Evolutionary conservation across 208 protist genomes (phyloP).

Genomic region (Leishmania aethiopica): DNA sequence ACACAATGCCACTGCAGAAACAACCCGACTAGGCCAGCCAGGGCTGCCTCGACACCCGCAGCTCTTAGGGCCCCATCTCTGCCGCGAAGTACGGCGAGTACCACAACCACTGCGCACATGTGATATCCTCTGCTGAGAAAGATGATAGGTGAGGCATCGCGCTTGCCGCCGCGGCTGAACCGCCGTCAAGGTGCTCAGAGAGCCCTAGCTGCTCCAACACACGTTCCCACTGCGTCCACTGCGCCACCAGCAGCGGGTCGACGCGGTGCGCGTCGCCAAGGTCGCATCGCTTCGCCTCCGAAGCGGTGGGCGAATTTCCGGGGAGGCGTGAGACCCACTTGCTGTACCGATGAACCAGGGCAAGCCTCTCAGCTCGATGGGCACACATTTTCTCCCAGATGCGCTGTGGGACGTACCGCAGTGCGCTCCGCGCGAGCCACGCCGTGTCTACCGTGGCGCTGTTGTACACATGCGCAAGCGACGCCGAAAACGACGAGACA

Average conservation of each 20-base stretch:
- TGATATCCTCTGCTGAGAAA: conserved; percentile 24
- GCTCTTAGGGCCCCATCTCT: conserved; percentile 21
- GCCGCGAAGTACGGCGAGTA: conserved; percentile 52
- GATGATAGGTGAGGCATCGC: not conserved
- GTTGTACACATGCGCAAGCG: conserved; percentile 43
- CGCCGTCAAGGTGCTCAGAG: not conserved
- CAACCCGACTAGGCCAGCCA: not conserved
- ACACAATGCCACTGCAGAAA: not conserved
- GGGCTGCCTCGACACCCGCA: not conserved
- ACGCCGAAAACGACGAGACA: not conserved
- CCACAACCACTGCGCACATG: conserved; percentile 54
- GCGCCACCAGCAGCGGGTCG: conserved; percentile 43
- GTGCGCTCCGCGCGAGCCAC: conserved; percentile 51
- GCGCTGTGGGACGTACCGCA: conserved; percentile 52
- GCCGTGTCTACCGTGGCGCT: conserved; percentile 66
- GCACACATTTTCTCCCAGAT: conserved; percentile 60
- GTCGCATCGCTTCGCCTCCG: not conserved
- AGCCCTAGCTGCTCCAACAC: conserved; percentile 34
- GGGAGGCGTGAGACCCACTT: conserved; percentile 26
- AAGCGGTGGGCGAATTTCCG: not conserved
- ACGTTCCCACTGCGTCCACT: conserved; percentile 42
- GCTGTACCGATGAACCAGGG: conserved; percentile 25
- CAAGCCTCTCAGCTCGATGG: conserved; percentile 16
- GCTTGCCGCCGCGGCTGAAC: not conserved
- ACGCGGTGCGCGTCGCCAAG: conserved; percentile 7